These are phyloP conservation scores for Pholiota molesta DNA, from an alignment of 768 basidiomycete genomes.

Conservation along the genomic window DNA sequence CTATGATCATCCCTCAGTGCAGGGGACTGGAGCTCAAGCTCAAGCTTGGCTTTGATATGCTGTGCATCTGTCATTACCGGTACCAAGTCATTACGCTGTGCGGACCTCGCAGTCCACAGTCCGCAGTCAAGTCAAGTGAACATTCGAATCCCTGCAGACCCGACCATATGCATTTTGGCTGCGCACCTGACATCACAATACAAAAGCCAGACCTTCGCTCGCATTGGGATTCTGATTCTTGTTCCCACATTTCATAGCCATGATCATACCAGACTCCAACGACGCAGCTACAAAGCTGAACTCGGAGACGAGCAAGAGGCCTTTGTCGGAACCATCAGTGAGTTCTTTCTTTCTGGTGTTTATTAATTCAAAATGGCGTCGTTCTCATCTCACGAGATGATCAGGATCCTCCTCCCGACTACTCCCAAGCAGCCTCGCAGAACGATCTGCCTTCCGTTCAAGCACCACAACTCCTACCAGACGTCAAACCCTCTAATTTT, in stretches of 20 bases:
- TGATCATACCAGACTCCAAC: background rate
- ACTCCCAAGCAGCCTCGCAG: background rate
- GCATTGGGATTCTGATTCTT: background rate
- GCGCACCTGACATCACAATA: background rate
- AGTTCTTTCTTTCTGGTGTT: background rate
- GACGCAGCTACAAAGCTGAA: background rate
- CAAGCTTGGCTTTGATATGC: too few species aligned
- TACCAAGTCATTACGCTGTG: too few species aligned
- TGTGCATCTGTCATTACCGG: too few species aligned
- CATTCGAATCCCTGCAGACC: too few species aligned
- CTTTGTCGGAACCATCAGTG: background rate
- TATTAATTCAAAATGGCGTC: background rate
- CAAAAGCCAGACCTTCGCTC: background rate
- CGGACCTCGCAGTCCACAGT: too few species aligned
- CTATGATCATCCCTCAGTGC: too few species aligned
- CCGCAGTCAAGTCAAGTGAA: too few species aligned
- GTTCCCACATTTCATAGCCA: background rate
- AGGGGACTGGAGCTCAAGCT: too few species aligned
- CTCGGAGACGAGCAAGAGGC: background rate
- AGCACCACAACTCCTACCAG: slow-evolving; percentile 4
- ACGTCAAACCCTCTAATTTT: slow-evolving; percentile 36
- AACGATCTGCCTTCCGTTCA: background rate
- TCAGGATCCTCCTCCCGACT: background rate
- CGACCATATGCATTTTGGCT: background rate
- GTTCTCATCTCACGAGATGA: background rate